Evolutionary conservation across 163 green algal genomes (phyloP), one percentile per base, ranked within the genome.

Genomic region (Coccomyxa subellipsoidea): DNA sequence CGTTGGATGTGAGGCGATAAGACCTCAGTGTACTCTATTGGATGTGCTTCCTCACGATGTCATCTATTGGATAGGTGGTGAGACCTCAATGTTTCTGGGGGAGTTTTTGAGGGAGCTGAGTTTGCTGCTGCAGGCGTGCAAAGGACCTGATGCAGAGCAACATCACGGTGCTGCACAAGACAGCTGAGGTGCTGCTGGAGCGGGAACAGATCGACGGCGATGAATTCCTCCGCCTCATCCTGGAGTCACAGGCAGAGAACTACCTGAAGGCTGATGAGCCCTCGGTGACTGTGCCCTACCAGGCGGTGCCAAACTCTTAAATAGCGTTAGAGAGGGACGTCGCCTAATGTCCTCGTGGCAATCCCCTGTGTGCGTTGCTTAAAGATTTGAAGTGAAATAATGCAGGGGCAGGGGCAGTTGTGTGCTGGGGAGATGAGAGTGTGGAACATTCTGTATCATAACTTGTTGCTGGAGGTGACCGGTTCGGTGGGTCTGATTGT

Each of bases 171-270:
- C 89, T 99, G 86, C 96, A 99, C 91, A 90, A 90, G 80, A 89
- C 89, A 32, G 95, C 97, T 0, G 94, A 93, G 1, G 89, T 98
- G 69, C 88, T 99, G 69, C 86, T 99, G 79, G 97, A 99, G 92
- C 97, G 98, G 89, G 97, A 99, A 91, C 97, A 96, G 85, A 96
- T 99, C 69, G 97, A 99, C 86, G 97, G 97, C 35, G 97, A 99
- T 53, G 97, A 99, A 92, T 94, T 95, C 84, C 90, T 95, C 88
- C 84, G 91, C 71, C 94, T 99, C 59, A 91, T 99, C 70, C 85
- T 97, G 77, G 94, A 95, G 73, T 88, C 83, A 35, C 89, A 97
- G 84, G 92, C 94, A 1, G 81, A 95, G 89, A 92, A 98, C 80
- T 98, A 83, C 79, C 38, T 95, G 29, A 97, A 97, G 88, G 76